Percentiles rank a stretch among this genome's conserved stretches.
Conservation (phyloP, 2,329 filamentous ascomycete genomes). For the Phoma sp. region DNA sequence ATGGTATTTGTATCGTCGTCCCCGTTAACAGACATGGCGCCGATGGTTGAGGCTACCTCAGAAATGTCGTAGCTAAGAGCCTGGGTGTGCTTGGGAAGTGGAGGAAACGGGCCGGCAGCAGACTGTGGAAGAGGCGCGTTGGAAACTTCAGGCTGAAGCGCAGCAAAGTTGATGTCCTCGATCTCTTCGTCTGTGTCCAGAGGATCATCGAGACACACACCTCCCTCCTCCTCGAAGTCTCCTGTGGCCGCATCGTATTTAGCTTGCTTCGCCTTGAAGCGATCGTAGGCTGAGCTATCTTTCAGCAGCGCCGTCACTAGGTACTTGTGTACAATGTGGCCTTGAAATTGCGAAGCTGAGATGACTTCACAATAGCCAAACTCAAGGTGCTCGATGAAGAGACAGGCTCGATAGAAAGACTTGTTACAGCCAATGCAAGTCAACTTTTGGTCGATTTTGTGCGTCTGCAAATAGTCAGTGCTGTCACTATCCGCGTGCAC, state of each 20-base stretch:
- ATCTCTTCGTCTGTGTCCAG: slow-evolving; percentile 28
- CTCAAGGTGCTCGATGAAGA: slow-evolving; percentile 63
- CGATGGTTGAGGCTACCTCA: slow-evolving; percentile 18
- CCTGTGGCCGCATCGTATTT: slow-evolving; percentile 37
- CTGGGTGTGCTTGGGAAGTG: slow-evolving; percentile 23
- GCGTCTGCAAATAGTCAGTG: slow-evolving; percentile 47
- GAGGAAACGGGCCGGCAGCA: slow-evolving; percentile 24
- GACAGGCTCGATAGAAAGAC: slow-evolving; percentile 56
- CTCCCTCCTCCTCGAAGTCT: slow-evolving; percentile 38
- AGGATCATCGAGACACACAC: slow-evolving; percentile 25
- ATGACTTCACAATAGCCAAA: slow-evolving; percentile 57
- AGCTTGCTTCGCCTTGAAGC: slow-evolving; percentile 40
- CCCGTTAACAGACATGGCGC: slow-evolving; percentile 24
- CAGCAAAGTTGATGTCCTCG: slow-evolving; percentile 26
- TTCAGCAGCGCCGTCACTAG: slow-evolving; percentile 49
- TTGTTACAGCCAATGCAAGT: slow-evolving; percentile 60
- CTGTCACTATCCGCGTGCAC: neutral
- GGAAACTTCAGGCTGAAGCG: slow-evolving; percentile 31
- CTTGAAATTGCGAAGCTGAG: slow-evolving; percentile 51
- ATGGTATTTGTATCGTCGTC: slow-evolving; percentile 19
- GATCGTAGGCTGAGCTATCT: slow-evolving; percentile 19
- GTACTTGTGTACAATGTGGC: slow-evolving; percentile 59
- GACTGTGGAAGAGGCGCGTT: neutral
- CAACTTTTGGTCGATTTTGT: slow-evolving; percentile 58
- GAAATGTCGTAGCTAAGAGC: neutral